Percentiles rank a stretch among this genome's conserved stretches.
phyloP scores from a whole-genome alignment of 2,329 filamentous ascomycete species.

The Pyricularia pennisetigena region DNA sequence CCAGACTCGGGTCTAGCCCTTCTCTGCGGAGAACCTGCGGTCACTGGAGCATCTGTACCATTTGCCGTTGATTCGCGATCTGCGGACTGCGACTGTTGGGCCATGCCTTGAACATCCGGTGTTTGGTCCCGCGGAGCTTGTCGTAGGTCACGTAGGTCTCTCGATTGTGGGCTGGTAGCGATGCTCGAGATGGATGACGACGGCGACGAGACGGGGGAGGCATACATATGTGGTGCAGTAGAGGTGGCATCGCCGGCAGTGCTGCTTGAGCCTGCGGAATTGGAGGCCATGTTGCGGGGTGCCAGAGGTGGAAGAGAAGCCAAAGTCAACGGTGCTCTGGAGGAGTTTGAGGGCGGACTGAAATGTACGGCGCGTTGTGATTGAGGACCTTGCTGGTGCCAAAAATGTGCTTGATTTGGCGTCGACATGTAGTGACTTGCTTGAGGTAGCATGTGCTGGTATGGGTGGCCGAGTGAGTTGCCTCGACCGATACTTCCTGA shows the following conservation, averaged over 20 bases:
- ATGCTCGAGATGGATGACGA: background rate
- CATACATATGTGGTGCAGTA: background rate
- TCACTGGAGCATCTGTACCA: background rate
- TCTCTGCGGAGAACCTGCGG: background rate
- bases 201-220: background rate
- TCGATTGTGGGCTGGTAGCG: background rate
- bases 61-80: background rate
- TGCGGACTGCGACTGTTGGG: background rate
- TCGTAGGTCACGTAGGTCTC: background rate
- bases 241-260: background rate
- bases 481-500: background rate
- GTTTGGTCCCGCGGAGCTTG: background rate
- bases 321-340: background rate
- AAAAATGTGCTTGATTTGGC: background rate
- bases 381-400: background rate
- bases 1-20: background rate
- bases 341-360: background rate
- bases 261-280: background rate
- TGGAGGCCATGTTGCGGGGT: background rate
- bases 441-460: background rate
- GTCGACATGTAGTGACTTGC: background rate
- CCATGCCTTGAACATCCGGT: background rate
- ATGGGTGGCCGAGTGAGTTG: background rate
- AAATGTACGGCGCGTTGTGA: background rate
- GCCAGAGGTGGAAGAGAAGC: background rate